Base-by-base conservation (phyloP, 176 grass and related monocot species). In the Saccharum officinarum region DNA sequence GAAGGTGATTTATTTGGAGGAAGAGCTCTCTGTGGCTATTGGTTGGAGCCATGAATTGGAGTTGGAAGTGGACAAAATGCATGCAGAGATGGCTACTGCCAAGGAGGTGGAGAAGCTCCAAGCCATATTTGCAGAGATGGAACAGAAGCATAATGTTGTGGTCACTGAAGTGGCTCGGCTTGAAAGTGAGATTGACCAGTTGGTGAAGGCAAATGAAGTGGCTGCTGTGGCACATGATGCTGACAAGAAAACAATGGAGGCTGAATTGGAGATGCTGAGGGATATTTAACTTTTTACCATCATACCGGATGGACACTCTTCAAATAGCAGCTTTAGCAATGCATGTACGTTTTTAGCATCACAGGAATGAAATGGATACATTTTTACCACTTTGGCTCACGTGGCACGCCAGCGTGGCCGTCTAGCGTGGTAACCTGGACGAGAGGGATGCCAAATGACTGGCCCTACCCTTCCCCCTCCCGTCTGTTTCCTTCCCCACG, bases 161-260 rank as follows among this genome's bases (percentile, higher is more conserved):
- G 23, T 8, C 0, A 50, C 59, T 5, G 79, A 92, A 67, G 22
- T 0, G 0, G 60, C 73, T 15, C 4, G 2, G 28, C 31, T 88
- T 9, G 1, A 23, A 14, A 30, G 38, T 20, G 67, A 88, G 85
- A 55, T 88, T 9, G 9, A 9, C 3, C 3, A 39, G 14, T 10
- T 65, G 41, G 20, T 28, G 34, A 90, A 59, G 47, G 54, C 1
- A 16, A 92, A 84, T 40, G 76, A 81, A 25, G 85, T 18, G 0
- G 62, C 63, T 25, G 69, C 9, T 23, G 39, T 18, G 0, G 71
- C 18, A 9, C 31, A 75, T 54, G 75, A 46, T 0, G 12, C 20
- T 13, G 82, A 82, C 33, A 92, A 85, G 76, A 52, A 6, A 1
- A 64, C 20, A 1, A n/a, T n/a, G n/a, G n/a, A n/a, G n/a, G 83